Conservation (phyloP, 208 protist genomes). For the Entamoeba invadens region DNA sequence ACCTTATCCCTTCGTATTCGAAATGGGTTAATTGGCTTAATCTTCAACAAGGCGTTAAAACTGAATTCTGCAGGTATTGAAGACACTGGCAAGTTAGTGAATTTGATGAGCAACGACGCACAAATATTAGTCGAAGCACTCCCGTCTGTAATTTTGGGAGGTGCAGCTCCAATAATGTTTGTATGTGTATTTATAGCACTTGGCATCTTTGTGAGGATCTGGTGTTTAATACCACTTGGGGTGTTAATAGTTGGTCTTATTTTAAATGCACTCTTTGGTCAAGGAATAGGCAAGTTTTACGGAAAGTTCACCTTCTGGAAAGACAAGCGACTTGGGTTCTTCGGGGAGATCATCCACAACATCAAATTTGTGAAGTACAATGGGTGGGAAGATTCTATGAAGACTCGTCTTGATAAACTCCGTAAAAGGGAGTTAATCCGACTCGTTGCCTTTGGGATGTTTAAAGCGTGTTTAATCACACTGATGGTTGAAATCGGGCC, state of each 20-base stretch:
- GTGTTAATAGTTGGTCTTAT: conserved; percentile 36
- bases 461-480: background rate
- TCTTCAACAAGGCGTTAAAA: background rate
- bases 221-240: background rate
- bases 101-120: conserved; percentile 42
- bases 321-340: conserved; percentile 42
- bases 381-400: conserved; percentile 43
- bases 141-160: conserved; percentile 22
- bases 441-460: background rate
- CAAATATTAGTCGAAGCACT: conserved; percentile 23
- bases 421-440: conserved; percentile 5
- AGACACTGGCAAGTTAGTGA: conserved; percentile 44
- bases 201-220: conserved; percentile 10
- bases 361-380: conserved; percentile 51
- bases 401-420: conserved; percentile 13
- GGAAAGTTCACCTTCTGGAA: background rate
- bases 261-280: conserved; percentile 26
- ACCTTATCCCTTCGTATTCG: background rate
- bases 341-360: conserved; percentile 40
- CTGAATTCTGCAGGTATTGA: background rate
- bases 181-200: conserved; percentile 27
- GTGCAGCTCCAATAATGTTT: conserved; percentile 38
- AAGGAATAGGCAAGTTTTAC: conserved; percentile 3
- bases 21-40: background rate
- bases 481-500: background rate